These are phyloP conservation scores for Tuber aestivum DNA, from an alignment of 495 filamentous ascomycete species.

Conservation along the genomic window DNA sequence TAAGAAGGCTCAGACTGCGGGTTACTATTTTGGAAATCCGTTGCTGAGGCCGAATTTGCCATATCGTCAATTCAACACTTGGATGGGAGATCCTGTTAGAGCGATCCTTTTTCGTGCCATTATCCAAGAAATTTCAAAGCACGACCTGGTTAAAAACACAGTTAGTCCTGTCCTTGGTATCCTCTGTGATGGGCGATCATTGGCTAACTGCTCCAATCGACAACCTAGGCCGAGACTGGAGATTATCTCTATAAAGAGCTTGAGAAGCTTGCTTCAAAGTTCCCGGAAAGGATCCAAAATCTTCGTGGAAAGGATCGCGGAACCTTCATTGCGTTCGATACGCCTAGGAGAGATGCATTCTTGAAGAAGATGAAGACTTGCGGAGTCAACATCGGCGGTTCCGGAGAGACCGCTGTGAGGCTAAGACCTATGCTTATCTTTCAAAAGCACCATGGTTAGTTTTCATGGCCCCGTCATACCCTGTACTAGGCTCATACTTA, in stretches of 20 bases:
- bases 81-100: constrained; percentile 96
- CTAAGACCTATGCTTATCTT: constrained; percentile 95
- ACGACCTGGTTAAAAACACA: constrained; percentile 75
- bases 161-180: constrained; percentile 19
- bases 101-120: constrained; percentile 90
- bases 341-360: constrained; percentile 76
- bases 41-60: constrained; percentile 92
- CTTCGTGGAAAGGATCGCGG: constrained; percentile 89
- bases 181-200: background rate
- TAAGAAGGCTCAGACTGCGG: constrained; percentile 98
- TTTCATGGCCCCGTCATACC: constrained; percentile 1
- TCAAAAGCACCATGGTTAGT: constrained; percentile 81
- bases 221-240: constrained; percentile 56
- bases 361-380: constrained; percentile 71
- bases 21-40: constrained; percentile 89
- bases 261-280: constrained; percentile 61
- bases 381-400: constrained; percentile 91
- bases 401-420: constrained; percentile 71
- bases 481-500: background rate
- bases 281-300: constrained; percentile 80
- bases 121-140: constrained; percentile 76
- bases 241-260: constrained; percentile 75
- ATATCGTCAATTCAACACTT: constrained; percentile 99
- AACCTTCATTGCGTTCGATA: constrained; percentile 96
- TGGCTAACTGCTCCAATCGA: background rate